phyloP scores from a whole-genome alignment of 208 protist genomes.

The Acanthamoeba castellanii region DNA sequence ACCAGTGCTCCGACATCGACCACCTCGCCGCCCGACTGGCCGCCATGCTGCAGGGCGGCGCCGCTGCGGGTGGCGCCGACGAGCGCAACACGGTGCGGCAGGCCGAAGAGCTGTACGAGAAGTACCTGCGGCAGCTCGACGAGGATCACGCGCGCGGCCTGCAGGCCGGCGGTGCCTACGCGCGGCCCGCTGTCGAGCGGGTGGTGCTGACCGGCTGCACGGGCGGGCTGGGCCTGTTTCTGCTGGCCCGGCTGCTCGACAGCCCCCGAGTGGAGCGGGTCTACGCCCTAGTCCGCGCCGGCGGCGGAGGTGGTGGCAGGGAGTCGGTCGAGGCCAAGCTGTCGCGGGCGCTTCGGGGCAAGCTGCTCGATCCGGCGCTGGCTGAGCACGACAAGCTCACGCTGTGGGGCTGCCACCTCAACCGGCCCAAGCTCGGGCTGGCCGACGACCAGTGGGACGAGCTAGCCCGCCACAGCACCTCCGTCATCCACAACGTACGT shows the following conservation, averaged over 20 bases:
- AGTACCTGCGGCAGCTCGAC: not conserved
- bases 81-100: not conserved
- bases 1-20: conserved; percentile 8
- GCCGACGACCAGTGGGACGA: not conserved
- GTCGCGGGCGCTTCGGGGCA: not conserved
- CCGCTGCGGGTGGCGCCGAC: not conserved
- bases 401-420: not conserved
- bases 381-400: not conserved
- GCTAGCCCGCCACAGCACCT: not conserved
- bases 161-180: not conserved
- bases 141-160: not conserved
- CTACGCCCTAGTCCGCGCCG: not conserved
- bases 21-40: conserved; percentile 1
- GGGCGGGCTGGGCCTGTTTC: conserved; percentile 30
- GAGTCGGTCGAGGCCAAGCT: not conserved
- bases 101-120: not conserved
- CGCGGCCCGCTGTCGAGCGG: not conserved
- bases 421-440: not conserved
- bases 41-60: not conserved
- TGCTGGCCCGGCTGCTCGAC: not conserved
- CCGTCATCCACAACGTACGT: conserved; percentile 50
- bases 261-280: not conserved
- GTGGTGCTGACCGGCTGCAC: conserved; percentile 21
- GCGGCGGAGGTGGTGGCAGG: not conserved
- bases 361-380: conserved; percentile 7